These are phyloP conservation scores for Scenedesmus sp. DNA, from an alignment of 163 green algal genomes.

Conservation along the genomic window DNA sequence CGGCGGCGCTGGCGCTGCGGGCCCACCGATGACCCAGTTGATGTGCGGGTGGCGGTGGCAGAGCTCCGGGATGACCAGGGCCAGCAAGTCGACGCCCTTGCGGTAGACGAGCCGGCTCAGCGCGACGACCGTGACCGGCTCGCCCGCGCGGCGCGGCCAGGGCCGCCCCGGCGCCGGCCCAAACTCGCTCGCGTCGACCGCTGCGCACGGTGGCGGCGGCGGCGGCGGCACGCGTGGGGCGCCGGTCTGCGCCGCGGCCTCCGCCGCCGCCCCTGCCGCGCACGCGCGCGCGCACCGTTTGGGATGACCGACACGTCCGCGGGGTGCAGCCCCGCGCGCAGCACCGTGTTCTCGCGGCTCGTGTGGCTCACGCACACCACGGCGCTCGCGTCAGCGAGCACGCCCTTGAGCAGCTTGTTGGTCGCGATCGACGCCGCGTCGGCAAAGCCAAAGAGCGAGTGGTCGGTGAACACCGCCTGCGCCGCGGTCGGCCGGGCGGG, in stretches of 20 bases:
- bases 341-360: constrained; percentile 97
- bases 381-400: constrained; percentile 78
- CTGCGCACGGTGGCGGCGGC: too few relatives aligned
- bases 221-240: neutral
- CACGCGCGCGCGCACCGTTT: constrained; percentile 71
- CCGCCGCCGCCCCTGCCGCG: neutral
- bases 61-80: constrained; percentile 85
- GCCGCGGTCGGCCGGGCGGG: too few relatives aligned
- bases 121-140: constrained; percentile 66
- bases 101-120: constrained; percentile 92
- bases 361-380: constrained; percentile 97
- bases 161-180: constrained; percentile 47
- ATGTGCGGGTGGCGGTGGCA: constrained; percentile 76
- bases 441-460: constrained; percentile 97
- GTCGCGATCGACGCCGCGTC: constrained; percentile 85
- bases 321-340: constrained; percentile 87
- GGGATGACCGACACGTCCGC: constrained; percentile 92
- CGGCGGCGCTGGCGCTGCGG: too few relatives aligned
- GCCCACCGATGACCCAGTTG: constrained; percentile 87
- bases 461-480: constrained; percentile 97
- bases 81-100: constrained; percentile 96
- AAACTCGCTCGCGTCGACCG: constrained; percentile 88
- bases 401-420: constrained; percentile 93
- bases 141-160: neutral
- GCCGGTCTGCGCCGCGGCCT: neutral